These are phyloP conservation scores for Magnaporthales sp. DNA, from an alignment of 2,329 filamentous ascomycete genomes.

Conservation along the genomic window DNA sequence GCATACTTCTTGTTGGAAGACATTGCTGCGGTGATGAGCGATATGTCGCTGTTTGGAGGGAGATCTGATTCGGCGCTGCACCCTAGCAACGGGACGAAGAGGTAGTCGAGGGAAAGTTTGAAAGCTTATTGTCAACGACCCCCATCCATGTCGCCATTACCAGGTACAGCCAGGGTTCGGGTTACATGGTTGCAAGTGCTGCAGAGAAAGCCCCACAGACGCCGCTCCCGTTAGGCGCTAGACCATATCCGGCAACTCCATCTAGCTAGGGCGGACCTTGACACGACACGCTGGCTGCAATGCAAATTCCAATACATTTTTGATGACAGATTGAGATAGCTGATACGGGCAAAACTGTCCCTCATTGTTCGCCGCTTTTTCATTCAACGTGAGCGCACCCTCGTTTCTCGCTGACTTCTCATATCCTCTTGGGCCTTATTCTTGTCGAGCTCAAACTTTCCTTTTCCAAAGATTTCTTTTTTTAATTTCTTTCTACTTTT, in stretches of 20 bases:
- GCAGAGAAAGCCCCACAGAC: not conserved
- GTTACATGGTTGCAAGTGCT: not conserved
- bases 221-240: not conserved
- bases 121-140: not conserved
- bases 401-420: not conserved
- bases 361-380: not conserved
- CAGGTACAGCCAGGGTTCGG: not conserved
- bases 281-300: not conserved
- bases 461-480: not conserved
- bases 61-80: not conserved
- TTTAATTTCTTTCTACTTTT: not conserved
- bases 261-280: not conserved
- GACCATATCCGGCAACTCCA: not conserved
- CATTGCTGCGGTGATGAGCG: conserved; percentile 11
- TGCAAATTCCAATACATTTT: not conserved
- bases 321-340: not conserved
- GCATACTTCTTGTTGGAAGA: conserved; percentile 51
- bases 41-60: not conserved
- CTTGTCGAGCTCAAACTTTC: not conserved
- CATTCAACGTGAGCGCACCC: not conserved
- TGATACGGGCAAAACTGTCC: not conserved
- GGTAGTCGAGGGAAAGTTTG: not conserved
- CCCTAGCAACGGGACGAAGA: not conserved
- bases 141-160: not conserved
- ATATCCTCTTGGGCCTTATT: not conserved